These are phyloP conservation scores for Neonectria hederae DNA, from an alignment of 2,329 filamentous ascomycete genomes.

Conservation along the genomic window DNA sequence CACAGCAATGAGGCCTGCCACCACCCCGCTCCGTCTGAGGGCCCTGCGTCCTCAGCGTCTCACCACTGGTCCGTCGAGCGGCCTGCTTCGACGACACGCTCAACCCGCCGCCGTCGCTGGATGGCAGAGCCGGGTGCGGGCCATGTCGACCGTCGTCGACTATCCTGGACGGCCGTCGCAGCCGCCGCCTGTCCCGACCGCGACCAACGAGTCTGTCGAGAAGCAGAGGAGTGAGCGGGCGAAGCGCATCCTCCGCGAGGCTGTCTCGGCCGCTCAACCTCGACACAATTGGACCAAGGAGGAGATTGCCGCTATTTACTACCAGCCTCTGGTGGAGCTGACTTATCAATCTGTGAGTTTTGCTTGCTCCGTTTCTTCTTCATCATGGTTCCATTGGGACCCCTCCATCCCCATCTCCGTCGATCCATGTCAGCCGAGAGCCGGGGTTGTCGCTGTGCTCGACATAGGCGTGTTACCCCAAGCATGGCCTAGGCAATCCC, in stretches of 20 bases:
- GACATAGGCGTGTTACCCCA: conserved; percentile 1
- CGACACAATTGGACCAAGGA: conserved; percentile 83
- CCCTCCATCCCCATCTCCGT: not conserved
- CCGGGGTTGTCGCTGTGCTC: not conserved
- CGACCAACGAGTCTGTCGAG: conserved; percentile 33
- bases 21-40: conserved; percentile 30
- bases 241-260: conserved; percentile 54
- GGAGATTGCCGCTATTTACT: conserved; percentile 83
- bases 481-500: conserved; percentile 16
- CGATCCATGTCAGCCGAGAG: conserved; percentile 6
- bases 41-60: conserved; percentile 29
- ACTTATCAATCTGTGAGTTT: conserved; percentile 74
- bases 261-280: conserved; percentile 68
- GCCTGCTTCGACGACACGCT: conserved; percentile 30
- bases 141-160: conserved; percentile 43
- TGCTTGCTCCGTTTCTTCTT: not conserved
- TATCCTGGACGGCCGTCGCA: conserved; percentile 35
- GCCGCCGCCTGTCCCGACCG: conserved; percentile 35
- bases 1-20: conserved; percentile 30
- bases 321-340: conserved; percentile 82
- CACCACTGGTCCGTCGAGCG: conserved; percentile 16
- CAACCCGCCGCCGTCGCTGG: conserved; percentile 1
- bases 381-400: not conserved
- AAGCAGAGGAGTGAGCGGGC: conserved; percentile 39
- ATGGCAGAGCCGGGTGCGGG: conserved; percentile 31